phyloP scores from a whole-genome alignment of 495 filamentous ascomycete species.

The Penicillium angulare region DNA sequence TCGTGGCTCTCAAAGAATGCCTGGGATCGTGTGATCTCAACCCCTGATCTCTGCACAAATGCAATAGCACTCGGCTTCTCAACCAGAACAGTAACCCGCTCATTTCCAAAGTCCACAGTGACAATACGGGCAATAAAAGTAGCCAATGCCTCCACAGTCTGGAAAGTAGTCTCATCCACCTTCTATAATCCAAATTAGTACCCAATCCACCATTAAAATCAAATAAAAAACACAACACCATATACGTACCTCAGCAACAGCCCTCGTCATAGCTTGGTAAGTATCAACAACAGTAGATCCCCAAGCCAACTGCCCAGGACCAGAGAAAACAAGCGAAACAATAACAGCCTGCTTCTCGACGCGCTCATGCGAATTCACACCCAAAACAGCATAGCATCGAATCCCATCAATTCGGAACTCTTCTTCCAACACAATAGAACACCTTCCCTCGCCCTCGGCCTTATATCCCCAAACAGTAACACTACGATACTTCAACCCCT shows the following conservation, averaged over 20 bases:
- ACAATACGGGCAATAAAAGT: constrained; percentile 52
- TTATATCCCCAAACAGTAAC: constrained; percentile 40
- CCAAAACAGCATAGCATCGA: constrained; percentile 50
- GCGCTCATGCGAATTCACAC: constrained; percentile 57
- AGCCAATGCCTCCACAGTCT: constrained; percentile 57
- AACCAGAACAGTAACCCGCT: constrained; percentile 51
- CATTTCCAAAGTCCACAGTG: constrained; percentile 51
- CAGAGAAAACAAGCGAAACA: constrained; percentile 49
- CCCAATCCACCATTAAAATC: neutral
- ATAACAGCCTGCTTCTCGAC: constrained; percentile 57
- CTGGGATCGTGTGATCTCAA: constrained; percentile 53
- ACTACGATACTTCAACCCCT: constrained; percentile 41
- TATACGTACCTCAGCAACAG: constrained; percentile 43
- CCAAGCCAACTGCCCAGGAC: constrained; percentile 39
- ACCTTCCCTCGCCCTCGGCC: constrained; percentile 16
- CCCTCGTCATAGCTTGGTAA: constrained; percentile 43
- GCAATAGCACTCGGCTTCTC: constrained; percentile 59
- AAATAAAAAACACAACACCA: constrained; percentile 1
- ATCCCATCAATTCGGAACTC: constrained; percentile 46
- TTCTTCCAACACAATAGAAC: constrained; percentile 40
- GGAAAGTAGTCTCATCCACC: constrained; percentile 53
- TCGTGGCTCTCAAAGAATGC: constrained; percentile 44
- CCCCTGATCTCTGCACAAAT: constrained; percentile 54
- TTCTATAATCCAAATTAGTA: constrained; percentile 25
- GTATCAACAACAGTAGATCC: constrained; percentile 41